These are phyloP conservation scores for Monosporascus sp. DNA, from an alignment of 2,329 filamentous ascomycete genomes.

Conservation along the genomic window DNA sequence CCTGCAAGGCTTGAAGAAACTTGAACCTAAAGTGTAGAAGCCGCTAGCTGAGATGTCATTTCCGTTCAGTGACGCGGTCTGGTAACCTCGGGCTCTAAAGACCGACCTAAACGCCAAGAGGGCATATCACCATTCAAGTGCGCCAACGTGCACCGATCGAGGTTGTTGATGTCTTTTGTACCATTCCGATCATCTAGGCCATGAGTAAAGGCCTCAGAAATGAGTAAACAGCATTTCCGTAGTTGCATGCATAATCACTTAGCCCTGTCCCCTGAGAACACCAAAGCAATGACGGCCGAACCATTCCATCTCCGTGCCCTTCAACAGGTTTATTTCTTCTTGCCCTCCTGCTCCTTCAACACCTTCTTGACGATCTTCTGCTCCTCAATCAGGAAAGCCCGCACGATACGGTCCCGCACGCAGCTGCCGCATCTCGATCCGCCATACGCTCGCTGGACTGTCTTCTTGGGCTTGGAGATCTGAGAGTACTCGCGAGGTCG, in stretches of 20 bases:
- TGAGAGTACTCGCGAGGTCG: slow-evolving; percentile 96
- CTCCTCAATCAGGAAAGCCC: slow-evolving; percentile 99
- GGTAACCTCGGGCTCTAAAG: too few species aligned
- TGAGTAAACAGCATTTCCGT: slow-evolving; percentile 22
- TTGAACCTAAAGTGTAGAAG: too few species aligned
- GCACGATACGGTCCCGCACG: slow-evolving; percentile 95
- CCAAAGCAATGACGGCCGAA: slow-evolving; percentile 30
- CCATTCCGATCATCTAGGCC: slow-evolving; percentile 29
- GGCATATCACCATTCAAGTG: not conserved
- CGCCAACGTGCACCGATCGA: not conserved
- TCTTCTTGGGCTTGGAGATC: slow-evolving; percentile 99
- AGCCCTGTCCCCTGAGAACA: slow-evolving; percentile 29
- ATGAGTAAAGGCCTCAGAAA: slow-evolving; percentile 26
- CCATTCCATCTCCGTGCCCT: slow-evolving; percentile 24
- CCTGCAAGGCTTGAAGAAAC: too few species aligned
- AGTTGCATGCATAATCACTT: slow-evolving; percentile 25
- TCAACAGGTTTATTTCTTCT: slow-evolving; percentile 58
- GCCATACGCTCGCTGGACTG: slow-evolving; percentile 96
- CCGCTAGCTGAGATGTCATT: too few species aligned
- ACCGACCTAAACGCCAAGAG: too few species aligned
- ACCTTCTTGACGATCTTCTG: slow-evolving; percentile 99
- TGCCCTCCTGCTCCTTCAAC: slow-evolving; percentile 93
- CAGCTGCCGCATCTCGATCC: slow-evolving; percentile 98
- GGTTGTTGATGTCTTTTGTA: slow-evolving; percentile 24
- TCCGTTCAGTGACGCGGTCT: too few species aligned